phyloP scores from a whole-genome alignment of 768 basidiomycete genomes.

The Scleroderma citrinum region DNA sequence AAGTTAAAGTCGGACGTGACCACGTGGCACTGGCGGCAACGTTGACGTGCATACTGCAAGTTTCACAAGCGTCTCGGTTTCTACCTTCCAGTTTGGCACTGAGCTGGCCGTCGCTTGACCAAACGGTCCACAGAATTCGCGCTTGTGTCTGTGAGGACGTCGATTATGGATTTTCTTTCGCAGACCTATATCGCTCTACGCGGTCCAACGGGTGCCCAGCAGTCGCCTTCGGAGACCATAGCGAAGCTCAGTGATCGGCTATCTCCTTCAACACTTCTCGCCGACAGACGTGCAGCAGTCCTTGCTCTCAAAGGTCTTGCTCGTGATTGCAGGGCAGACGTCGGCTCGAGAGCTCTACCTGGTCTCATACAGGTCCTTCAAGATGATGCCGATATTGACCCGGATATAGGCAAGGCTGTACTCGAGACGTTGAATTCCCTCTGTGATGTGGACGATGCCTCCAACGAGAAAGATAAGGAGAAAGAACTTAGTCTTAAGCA shows the following conservation, averaged over 20 bases:
- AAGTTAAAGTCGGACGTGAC: no score
- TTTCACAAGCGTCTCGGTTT: no score
- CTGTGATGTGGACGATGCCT: slow-evolving; percentile 69
- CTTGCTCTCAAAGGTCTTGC: slow-evolving; percentile 88
- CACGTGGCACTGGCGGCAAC: no score
- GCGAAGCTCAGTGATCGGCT: slow-evolving; percentile 83
- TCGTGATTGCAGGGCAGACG: slow-evolving; percentile 86
- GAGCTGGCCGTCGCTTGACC: no score
- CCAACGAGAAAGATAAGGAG: slow-evolving; percentile 30
- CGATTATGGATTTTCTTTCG: slow-evolving; percentile 72
- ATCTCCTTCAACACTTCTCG: slow-evolving; percentile 81
- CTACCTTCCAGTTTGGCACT: no score
- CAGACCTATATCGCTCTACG: slow-evolving; percentile 83
- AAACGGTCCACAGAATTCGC: no score
- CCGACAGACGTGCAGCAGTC: slow-evolving; percentile 92
- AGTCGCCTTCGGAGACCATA: slow-evolving; percentile 82
- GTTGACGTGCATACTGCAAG: no score
- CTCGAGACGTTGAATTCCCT: slow-evolving; percentile 84
- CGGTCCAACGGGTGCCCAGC: slow-evolving; percentile 77
- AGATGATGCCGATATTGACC: slow-evolving; percentile 86
- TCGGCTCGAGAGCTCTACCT: slow-evolving; percentile 70
- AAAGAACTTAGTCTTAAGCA: slow-evolving; percentile 73
- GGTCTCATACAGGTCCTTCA: slow-evolving; percentile 77
- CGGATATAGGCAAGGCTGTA: slow-evolving; percentile 87
- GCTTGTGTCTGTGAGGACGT: no score